These are phyloP conservation scores for Leccinum pachyderme DNA, from an alignment of 1,284 basidiomycete genomes.

Conservation along the genomic window DNA sequence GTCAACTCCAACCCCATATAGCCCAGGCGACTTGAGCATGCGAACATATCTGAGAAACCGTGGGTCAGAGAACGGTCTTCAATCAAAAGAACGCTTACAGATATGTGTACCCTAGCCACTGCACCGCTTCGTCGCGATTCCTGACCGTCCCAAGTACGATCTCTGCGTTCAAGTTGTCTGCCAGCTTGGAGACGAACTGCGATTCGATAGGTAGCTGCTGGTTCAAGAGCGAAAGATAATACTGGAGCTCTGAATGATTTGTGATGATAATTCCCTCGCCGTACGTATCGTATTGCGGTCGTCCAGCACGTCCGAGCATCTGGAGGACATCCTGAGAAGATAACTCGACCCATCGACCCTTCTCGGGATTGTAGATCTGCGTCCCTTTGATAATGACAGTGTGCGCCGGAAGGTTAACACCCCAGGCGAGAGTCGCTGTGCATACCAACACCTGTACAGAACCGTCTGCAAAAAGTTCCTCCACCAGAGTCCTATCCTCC, in stretches of 20 bases:
- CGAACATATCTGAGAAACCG: conserved; percentile 75
- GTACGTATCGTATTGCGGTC: conserved; percentile 96
- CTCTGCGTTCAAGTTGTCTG: conserved; percentile 97
- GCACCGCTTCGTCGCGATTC: conserved; percentile 95
- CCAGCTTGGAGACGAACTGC: conserved; percentile 90
- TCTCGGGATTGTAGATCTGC: conserved; percentile 98
- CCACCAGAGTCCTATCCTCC: conserved; percentile 89
- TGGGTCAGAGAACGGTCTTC: conserved; percentile 7
- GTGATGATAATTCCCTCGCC: conserved; percentile 99
- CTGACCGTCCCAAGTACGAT: conserved; percentile 95
- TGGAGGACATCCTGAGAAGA: conserved; percentile 97
- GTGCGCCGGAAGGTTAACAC: conserved; percentile 97
- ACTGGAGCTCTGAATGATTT: conserved; percentile 95
- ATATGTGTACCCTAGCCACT: conserved; percentile 96
- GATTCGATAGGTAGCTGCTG: conserved; percentile 97
- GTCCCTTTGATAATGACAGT: conserved; percentile 99
- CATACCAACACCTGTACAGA: conserved; percentile 95
- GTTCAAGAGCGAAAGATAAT: conserved; percentile 92
- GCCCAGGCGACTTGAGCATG: conserved; percentile 87
- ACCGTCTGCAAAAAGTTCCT: conserved; percentile 93
- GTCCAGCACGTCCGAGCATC: conserved; percentile 98
- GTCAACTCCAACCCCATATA: conserved; percentile 90
- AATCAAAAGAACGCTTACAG: conserved; percentile 54
- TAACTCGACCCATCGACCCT: conserved; percentile 96
- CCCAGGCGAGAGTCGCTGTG: conserved; percentile 98